A percentile compares a stretch with the other conserved stretches of the same genome.
phyloP scores from a whole-genome alignment of 2,329 filamentous ascomycete species.

The Aphanoascus verrucosus region DNA sequence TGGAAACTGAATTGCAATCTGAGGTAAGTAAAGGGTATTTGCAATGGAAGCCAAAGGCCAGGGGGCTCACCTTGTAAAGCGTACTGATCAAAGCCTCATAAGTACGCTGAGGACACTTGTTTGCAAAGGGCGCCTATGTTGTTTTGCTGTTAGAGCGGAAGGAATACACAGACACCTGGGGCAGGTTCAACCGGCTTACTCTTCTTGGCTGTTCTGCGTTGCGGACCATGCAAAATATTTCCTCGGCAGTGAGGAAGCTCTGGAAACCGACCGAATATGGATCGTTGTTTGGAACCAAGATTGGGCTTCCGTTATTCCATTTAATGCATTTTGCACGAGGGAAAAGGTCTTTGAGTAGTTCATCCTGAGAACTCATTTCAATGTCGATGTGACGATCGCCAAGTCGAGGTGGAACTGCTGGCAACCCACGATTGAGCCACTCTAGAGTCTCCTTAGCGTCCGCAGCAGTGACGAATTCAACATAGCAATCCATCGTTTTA shows the following conservation, averaged over 20 bases:
- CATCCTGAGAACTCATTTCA: slow-evolving; percentile 37
- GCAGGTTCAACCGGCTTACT: slow-evolving; percentile 29
- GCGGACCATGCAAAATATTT: slow-evolving; percentile 38
- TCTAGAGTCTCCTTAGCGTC: slow-evolving; percentile 33
- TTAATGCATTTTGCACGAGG: slow-evolving; percentile 41
- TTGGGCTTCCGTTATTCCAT: slow-evolving; percentile 34
- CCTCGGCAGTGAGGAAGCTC: slow-evolving; percentile 43
- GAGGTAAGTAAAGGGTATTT: background rate
- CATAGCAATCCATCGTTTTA: slow-evolving; percentile 46
- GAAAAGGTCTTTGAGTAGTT: slow-evolving; percentile 43
- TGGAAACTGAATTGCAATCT: slow-evolving; percentile 35
- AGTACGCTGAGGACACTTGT: slow-evolving; percentile 42
- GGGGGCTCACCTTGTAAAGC: slow-evolving; percentile 38
- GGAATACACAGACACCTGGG: background rate
- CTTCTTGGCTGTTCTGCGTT: slow-evolving; percentile 41
- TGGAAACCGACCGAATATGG: slow-evolving; percentile 41
- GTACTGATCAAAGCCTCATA: slow-evolving; percentile 45
- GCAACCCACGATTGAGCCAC: slow-evolving; percentile 28
- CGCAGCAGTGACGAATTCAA: slow-evolving; percentile 33
- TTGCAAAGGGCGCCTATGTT: slow-evolving; percentile 39
- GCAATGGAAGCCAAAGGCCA: background rate
- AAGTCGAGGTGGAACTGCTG: slow-evolving; percentile 34
- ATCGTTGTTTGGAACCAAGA: slow-evolving; percentile 28
- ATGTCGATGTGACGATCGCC: slow-evolving; percentile 41
- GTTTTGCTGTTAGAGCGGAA: background rate